Base-by-base conservation (phyloP, 1,284 basidiomycete species). In the Sanghuangporus weigelae region DNA sequence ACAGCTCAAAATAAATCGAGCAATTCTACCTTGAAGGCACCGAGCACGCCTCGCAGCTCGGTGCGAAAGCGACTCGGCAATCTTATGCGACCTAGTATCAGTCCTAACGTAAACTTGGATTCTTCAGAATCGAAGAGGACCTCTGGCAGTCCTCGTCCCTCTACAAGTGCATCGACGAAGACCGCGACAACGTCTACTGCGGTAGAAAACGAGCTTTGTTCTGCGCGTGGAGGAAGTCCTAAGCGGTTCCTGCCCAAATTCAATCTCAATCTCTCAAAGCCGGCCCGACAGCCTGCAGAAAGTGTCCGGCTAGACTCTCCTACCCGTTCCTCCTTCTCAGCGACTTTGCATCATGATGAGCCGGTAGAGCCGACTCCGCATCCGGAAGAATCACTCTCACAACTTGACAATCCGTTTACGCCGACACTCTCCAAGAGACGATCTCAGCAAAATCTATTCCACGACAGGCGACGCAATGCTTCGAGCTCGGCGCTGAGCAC, bases 401-500 rank as follows among this genome's bases (percentile, higher is more conserved):
- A 31, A 23, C 38, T 50, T 14, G 55, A 61, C 16, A 21, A 44
- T 26, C 14, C 48, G 5, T 40, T 36, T 19, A 16, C 48, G 31
- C 46, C 49, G n/a, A n/a, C 53, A 7, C 50, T 61, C 35, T 57
- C 63, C n/a, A 57, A 59, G 23, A 62, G 50, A 42, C 48, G 36
- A 16, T 59, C 64, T 36, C 48, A 62, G 35, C 36, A 26, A 4
- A 65, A 54, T 38, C 55, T 65, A 19, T 62, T 65, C 40, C 38
- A 44, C 40, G 64, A 65, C 14, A 53, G 36, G 57, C 21, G 51
- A 39, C 36, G 55, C 36, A 65, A 62, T 35, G 60, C 44, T 8
- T 65, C 64, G 14, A 65, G 56, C 49, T 65, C 64, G 7, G 64
- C 64, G 3, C 56, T 65, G 23, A 65, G 64, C 39, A 64, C 63